These are phyloP conservation scores for Nymphaea colorata DNA, from an alignment of 164 flowering plant genomes.

Conservation along the genomic window DNA sequence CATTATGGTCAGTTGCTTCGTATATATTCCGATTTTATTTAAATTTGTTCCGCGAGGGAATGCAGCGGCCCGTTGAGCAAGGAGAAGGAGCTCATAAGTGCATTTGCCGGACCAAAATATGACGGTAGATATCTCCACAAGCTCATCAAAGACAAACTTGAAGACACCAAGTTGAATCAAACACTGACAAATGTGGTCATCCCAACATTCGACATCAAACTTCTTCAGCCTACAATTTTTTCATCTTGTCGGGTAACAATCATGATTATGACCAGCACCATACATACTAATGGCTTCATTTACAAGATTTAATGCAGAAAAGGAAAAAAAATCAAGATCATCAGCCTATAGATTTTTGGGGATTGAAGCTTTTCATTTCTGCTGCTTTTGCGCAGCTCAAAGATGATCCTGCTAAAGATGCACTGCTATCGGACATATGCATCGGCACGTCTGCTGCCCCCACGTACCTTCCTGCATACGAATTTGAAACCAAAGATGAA, in stretches of 20 bases:
- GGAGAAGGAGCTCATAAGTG: not conserved
- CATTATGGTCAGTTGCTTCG: not conserved
- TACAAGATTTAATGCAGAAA: not conserved
- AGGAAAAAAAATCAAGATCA: not conserved
- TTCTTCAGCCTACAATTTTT: constrained; percentile 1
- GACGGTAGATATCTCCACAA: not conserved
- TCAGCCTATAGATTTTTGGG: no score
- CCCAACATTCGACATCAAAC: constrained; percentile 2
- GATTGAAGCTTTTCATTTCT: no score
- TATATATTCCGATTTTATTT: not conserved
- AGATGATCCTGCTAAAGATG: constrained; percentile 2
- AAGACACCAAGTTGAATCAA: not conserved
- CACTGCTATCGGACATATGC: constrained; percentile 8
- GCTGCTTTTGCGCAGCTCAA: not conserved
- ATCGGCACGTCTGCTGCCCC: constrained; percentile 11
- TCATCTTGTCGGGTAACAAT: not conserved
- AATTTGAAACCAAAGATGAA: constrained; percentile 1
- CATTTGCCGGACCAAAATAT: not conserved
- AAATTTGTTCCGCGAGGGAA: not conserved
- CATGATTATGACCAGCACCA: not conserved
- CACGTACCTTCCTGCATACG: constrained; percentile 7
- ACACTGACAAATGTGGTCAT: not conserved
- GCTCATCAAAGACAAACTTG: not conserved
- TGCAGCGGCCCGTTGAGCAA: constrained; percentile 18
- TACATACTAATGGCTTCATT: not conserved